These are phyloP conservation scores for Penicillium nucicola DNA, from an alignment of 495 filamentous ascomycete species.

Conservation along the genomic window DNA sequence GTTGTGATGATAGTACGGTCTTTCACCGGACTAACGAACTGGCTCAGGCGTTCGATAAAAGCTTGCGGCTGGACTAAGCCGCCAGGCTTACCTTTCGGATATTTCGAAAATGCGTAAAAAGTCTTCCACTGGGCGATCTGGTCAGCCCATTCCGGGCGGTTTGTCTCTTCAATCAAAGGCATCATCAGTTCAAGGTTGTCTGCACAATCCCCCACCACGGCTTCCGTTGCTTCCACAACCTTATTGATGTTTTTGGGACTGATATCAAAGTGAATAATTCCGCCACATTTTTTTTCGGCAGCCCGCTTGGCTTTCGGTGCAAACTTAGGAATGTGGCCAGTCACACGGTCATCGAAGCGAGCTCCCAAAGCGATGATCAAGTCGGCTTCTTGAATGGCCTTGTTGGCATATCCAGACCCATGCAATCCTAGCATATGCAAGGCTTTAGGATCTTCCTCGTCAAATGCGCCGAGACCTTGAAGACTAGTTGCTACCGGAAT, in stretches of 20 bases:
- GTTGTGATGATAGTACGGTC: slow-evolving; percentile 82
- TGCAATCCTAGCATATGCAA: slow-evolving; percentile 67
- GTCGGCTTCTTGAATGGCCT: slow-evolving; percentile 64
- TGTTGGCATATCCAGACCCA: slow-evolving; percentile 63
- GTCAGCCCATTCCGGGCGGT: slow-evolving; percentile 79
- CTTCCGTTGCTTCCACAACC: slow-evolving; percentile 61
- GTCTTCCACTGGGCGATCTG: slow-evolving; percentile 89
- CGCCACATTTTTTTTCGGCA: slow-evolving; percentile 53
- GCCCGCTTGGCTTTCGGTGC: slow-evolving; percentile 56
- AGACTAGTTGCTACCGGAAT: slow-evolving; percentile 66
- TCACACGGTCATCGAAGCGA: slow-evolving; percentile 64
- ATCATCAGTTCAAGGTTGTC: slow-evolving; percentile 69
- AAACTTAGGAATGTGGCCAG: slow-evolving; percentile 50
- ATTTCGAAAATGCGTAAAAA: slow-evolving; percentile 71
- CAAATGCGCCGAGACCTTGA: slow-evolving; percentile 62
- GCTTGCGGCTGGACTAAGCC: slow-evolving; percentile 87
- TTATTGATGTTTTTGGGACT: slow-evolving; percentile 66
- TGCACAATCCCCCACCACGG: slow-evolving; percentile 58
- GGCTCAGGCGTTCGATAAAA: slow-evolving; percentile 79
- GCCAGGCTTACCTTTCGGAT: slow-evolving; percentile 67
- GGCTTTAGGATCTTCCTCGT: slow-evolving; percentile 57
- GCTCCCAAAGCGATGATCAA: slow-evolving; percentile 60
- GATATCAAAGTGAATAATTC: slow-evolving; percentile 65
- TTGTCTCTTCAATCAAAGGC: slow-evolving; percentile 57
- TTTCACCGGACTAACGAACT: slow-evolving; percentile 70